Percentiles rank a stretch among this genome's conserved stretches.
Conservation (phyloP, 2,329 filamentous ascomycete genomes). For the Colletotrichum sp. region DNA sequence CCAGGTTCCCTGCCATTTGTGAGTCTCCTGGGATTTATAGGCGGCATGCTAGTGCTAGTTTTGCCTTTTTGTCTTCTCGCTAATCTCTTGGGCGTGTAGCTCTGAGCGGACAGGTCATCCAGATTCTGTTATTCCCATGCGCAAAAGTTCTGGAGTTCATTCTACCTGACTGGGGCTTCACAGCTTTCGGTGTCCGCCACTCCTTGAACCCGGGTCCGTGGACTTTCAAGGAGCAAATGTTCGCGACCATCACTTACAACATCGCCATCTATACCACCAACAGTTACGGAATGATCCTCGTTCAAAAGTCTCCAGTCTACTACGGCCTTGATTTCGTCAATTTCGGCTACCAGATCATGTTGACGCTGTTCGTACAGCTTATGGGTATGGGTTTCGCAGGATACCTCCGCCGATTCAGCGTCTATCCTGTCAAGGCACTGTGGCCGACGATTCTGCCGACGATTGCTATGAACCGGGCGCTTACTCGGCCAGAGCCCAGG, state of each 20-base stretch:
- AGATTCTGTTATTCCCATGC: constrained; percentile 52
- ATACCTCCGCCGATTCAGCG: constrained; percentile 39
- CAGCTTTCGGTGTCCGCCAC: constrained; percentile 33
- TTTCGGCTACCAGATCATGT: constrained; percentile 42
- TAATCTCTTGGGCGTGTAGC: constrained; percentile 18
- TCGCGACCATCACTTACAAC: constrained; percentile 43
- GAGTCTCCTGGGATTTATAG: constrained; percentile 5
- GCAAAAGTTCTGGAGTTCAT: constrained; percentile 46
- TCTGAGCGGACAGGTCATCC: constrained; percentile 40
- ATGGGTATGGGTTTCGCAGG: constrained; percentile 49
- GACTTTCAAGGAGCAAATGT: constrained; percentile 48
- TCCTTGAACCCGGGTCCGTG: constrained; percentile 46
- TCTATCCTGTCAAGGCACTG: constrained; percentile 37
- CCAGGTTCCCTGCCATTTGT: constrained; percentile 42
- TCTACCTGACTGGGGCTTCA: constrained; percentile 50
- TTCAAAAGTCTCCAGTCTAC: constrained; percentile 39
- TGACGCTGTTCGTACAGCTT: constrained; percentile 44
- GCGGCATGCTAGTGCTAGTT: background rate
- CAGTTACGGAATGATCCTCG: constrained; percentile 38
- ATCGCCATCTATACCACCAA: constrained; percentile 39
- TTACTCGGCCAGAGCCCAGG: constrained; percentile 36
- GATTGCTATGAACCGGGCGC: constrained; percentile 36
- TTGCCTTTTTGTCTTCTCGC: background rate
- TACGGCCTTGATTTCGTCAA: constrained; percentile 43
- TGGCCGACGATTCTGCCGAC: constrained; percentile 38